Conservation (phyloP, 202 grass and related monocot species). For the Elaeis oleifera region DNA sequence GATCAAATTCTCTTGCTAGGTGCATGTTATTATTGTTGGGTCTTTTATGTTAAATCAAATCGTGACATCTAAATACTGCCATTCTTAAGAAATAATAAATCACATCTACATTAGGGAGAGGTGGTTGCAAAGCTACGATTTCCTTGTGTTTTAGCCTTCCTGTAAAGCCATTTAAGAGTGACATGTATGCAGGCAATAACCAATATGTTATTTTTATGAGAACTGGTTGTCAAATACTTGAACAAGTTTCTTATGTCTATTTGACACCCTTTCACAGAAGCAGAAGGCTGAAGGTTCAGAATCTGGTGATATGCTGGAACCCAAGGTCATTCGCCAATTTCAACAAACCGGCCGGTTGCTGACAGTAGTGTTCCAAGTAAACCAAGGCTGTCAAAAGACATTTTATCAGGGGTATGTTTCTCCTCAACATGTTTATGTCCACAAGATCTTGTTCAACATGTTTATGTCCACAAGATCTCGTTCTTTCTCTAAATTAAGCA, state of each 20-base stretch:
- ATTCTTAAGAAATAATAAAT: no score
- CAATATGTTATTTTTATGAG: slow-evolving; percentile 1
- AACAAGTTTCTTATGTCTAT: slow-evolving; percentile 10
- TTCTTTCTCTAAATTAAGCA: neutral
- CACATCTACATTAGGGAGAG: no score
- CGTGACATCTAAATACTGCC: no score
- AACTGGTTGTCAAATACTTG: neutral
- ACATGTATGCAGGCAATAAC: no score
- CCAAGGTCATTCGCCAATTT: slow-evolving; percentile 39
- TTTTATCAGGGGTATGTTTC: slow-evolving; percentile 64
- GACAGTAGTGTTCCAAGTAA: slow-evolving; percentile 35
- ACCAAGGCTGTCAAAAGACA: slow-evolving; percentile 53
- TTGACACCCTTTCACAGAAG: slow-evolving; percentile 44
- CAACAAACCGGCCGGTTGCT: slow-evolving; percentile 49
- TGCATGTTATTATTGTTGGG: no score
- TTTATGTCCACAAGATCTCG: neutral
- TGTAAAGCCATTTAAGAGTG: no score
- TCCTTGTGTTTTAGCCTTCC: no score
- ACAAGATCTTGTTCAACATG: neutral
- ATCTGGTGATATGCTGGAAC: slow-evolving; percentile 7
- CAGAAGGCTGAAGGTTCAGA: slow-evolving; percentile 51
- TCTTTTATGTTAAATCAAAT: no score
- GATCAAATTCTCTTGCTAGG: no score
- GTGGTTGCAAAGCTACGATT: no score
- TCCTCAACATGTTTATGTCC: neutral